Percentiles rank a stretch among this genome's conserved stretches.
Evolutionary conservation across 1,284 basidiomycete species (phyloP).

Genomic region (Ustilago crameri): DNA sequence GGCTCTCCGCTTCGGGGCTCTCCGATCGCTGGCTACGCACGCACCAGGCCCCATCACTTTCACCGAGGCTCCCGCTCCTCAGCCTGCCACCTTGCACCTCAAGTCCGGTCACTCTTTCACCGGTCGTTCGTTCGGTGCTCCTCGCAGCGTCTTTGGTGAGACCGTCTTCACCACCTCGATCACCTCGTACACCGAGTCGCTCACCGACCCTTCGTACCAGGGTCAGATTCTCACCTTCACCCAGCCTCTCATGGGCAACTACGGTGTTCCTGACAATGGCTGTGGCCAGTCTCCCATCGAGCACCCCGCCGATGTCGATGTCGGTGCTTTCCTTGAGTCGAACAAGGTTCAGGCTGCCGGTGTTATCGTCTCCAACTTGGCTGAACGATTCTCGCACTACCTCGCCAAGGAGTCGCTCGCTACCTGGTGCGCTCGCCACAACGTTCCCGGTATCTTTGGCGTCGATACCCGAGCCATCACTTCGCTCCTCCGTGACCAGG

Average conservation of each 20-base stretch:
- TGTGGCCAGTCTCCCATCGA: conserved; percentile 66
- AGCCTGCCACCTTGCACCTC: conserved; percentile 87
- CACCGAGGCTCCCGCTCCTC: conserved; percentile 58
- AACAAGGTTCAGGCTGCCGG: conserved; percentile 88
- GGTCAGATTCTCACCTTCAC: conserved; percentile 99
- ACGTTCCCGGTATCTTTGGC: conserved; percentile 92
- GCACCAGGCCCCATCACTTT: conserved; percentile 53
- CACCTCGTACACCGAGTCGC: conserved; percentile 98
- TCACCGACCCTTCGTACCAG: conserved; percentile 99
- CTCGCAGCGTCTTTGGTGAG: conserved; percentile 89
- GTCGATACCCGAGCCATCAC: conserved; percentile 98
- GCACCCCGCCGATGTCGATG: conserved; percentile 73
- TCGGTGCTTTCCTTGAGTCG: conserved; percentile 78
- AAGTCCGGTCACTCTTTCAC: conserved; percentile 92
- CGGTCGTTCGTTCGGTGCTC: conserved; percentile 89
- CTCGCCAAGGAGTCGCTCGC: conserved; percentile 90
- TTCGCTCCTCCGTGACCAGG: conserved; percentile 90
- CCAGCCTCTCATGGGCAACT: conserved; percentile 97
- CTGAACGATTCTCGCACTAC: conserved; percentile 94
- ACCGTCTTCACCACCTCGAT: conserved; percentile 99
- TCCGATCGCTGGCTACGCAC: conserved; percentile 34
- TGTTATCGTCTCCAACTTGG: conserved; percentile 92
- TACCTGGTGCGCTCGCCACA: conserved; percentile 90
- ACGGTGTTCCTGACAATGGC: conserved; percentile 87
- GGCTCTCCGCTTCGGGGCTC: conserved; percentile 12